Evolutionary conservation across 2,329 filamentous ascomycete genomes (phyloP), one percentile per base, ranked within the genome.

Genomic region (Colletotrichum orbiculare): DNA sequence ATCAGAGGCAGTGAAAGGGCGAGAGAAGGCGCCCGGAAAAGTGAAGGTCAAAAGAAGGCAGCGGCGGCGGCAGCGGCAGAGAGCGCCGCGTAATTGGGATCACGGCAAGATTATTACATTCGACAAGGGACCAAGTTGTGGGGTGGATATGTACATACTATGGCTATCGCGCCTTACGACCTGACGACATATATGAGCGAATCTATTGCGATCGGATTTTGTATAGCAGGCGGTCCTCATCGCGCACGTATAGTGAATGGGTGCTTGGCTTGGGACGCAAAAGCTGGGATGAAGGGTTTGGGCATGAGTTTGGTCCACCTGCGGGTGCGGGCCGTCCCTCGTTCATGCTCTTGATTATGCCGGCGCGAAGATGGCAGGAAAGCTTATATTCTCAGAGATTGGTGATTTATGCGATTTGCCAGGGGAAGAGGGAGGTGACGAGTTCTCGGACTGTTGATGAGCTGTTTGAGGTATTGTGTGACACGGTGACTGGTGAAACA

Each of bases 151-250:
- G 63, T 66, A 54, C 34, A 62, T 57, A 63, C 52, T 63, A 48
- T 53, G 50, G 45, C 62, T 52, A 63, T 64, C 60, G 64, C 46
- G 64, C 64, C 64, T 64, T 55, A 66, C 54, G 64, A 66, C 60
- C 60, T 66, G 42, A 66, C 54, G 64, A 66, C 60, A 50, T 38
- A 60, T 52, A 66, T 43, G 54, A 66, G 49, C 49, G 39, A 52
- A 49, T 11, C 52, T 39, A 25, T 49, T 42, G 4, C 25, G 25
- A 4, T 25, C 25, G 25, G 25, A 25, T 25, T 25, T 25, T 25
- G 25, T 25, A 25, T 25, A 25, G 25, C 25, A 25, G 25, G 25
- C 25, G 25, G 25, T 25, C 4, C 25, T 25, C 25, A 25, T 5
- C 1, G 25, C 25, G 25, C 25, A 25, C 25, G 25, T 25, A 25